These are phyloP conservation scores for Sphaerulina populicola DNA, from an alignment of 2,329 filamentous ascomycete species.

Conservation along the genomic window DNA sequence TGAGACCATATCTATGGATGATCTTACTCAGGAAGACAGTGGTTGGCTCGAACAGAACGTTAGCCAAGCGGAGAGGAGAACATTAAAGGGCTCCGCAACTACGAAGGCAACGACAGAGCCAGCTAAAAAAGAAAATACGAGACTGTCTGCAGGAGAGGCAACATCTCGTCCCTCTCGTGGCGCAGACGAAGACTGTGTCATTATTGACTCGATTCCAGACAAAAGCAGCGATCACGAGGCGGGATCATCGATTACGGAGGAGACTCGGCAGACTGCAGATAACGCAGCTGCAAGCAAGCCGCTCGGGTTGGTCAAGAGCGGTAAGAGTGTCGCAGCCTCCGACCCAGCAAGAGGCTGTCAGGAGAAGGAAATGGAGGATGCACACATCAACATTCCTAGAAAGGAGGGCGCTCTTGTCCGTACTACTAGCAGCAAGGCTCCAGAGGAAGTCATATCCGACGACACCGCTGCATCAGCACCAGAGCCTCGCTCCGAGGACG, in stretches of 20 bases:
- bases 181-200: background rate
- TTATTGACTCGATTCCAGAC: background rate
- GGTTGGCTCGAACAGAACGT: constrained; percentile 1
- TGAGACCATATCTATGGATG: background rate
- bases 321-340: background rate
- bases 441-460: background rate
- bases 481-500: background rate
- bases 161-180: background rate
- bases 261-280: background rate
- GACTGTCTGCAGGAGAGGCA: background rate
- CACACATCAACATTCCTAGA: background rate
- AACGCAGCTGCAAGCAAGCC: background rate
- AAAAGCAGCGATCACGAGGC: background rate
- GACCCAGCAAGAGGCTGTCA: background rate
- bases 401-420: background rate
- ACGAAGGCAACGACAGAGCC: background rate
- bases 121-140: background rate
- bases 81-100: background rate
- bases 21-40: background rate
- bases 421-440: background rate
- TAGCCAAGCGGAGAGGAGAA: background rate
- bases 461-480: background rate
- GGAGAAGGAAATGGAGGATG: background rate
- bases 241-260: background rate
- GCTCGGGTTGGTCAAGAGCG: background rate